These are phyloP conservation scores for Moringa oleifera DNA, from an alignment of 345 rosid species.

Conservation along the genomic window DNA sequence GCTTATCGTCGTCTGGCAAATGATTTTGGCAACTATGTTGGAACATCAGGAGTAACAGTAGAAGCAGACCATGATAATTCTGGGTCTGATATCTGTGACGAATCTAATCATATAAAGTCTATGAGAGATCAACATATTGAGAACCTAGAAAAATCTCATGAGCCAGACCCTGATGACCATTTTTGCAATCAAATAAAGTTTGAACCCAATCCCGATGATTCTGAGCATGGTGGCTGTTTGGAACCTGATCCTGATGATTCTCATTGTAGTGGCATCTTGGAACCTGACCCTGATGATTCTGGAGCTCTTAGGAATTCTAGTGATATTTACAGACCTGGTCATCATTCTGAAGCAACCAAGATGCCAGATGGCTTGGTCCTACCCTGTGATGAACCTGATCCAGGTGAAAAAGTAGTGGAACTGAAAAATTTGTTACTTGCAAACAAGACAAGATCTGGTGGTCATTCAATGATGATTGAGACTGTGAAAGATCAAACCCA, in stretches of 20 bases:
- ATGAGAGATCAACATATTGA: neutral
- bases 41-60: constrained; percentile 30
- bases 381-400: constrained; percentile 55
- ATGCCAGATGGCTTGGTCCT: constrained; percentile 6
- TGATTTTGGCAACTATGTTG: constrained; percentile 19
- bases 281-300: constrained; percentile 22
- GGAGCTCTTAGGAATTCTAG: constrained; percentile 3
- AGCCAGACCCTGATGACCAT: constrained; percentile 24
- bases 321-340: constrained; percentile 7
- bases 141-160: constrained; percentile 15
- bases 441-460: constrained; percentile 13
- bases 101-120: constrained; percentile 8
- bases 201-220: constrained; percentile 23
- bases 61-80: constrained; percentile 70
- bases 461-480: constrained; percentile 11
- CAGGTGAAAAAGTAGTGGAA: constrained; percentile 36
- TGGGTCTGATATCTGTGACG: constrained; percentile 12
- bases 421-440: constrained; percentile 11
- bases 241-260: constrained; percentile 49
- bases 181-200: no score
- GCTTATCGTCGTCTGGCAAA: constrained; percentile 59
- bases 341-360: constrained; percentile 10
- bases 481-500: constrained; percentile 15
- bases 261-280: constrained; percentile 1
- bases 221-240: constrained; percentile 18